Base-by-base conservation (phyloP, 2,329 filamentous ascomycete species). In the Phialophora tarda region DNA sequence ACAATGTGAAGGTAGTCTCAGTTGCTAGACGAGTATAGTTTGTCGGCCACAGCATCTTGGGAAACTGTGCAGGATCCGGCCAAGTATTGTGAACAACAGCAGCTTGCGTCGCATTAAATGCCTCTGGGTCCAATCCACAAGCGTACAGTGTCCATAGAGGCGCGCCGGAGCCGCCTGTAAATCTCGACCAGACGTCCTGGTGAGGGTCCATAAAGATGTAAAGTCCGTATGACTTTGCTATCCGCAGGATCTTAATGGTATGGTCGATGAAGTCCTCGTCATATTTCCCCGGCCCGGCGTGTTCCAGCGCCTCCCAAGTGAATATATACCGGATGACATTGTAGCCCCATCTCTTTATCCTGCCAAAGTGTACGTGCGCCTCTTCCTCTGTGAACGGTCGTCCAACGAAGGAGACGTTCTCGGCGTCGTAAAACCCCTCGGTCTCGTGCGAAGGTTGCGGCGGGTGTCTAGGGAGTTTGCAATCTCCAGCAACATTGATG, bases 21-120 rank as follows among this genome's bases (percentile, higher is more conserved):
- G 90, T 91, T 2, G 90, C 93, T 58, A 98, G 83, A 26, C 95
- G 87, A 68, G 88, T 91, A 78, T 99, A 99, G 77, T 99, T 99
- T 59, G 96, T 98, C 17, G 94, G 93, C 95, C 95, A 99, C 65
- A 98, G 94, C 96, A 99, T 99, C 81, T 97, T 98, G 26, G 95
- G 95, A 71, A 94, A 99, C 0, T 89, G 85, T 28, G 89, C 89
- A 8, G 93, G 92, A 23, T 96, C 86, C 10, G 91, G 88, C 75
- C 92, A 97, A 1, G 91, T 96, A 75, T 98, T 99, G 61, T 99
- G 95, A 6, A 99, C 94, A 66, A 98, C 86, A 44, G 95, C 92
- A 3, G 94, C 94, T 78, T 97, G 91, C 14, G 93, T 99, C 23
- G 87, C 88, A 60, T 89, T 88, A 75, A 99, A 97, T 71, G 86